phyloP scores from a whole-genome alignment of 169 alveolate species.

The Plasmodium inui region DNA sequence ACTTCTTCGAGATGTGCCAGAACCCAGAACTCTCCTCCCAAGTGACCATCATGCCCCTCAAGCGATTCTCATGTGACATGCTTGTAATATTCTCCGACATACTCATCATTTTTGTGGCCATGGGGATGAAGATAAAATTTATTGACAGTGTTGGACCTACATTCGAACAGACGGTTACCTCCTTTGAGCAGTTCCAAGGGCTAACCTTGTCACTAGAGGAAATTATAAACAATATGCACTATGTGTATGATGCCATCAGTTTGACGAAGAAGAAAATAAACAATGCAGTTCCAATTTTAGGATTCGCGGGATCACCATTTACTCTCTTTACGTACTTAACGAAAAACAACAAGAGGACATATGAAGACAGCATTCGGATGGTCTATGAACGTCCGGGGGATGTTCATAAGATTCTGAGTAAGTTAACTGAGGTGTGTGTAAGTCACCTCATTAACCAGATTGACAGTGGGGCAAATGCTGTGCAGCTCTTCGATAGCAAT shows the following conservation, averaged over 20 bases:
- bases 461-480: constrained; percentile 86
- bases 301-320: constrained; percentile 90
- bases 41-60: constrained; percentile 87
- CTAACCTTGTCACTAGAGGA: constrained; percentile 69
- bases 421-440: constrained; percentile 76
- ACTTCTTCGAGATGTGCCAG: constrained; percentile 86
- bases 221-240: constrained; percentile 77
- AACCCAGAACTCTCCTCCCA: constrained; percentile 88
- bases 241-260: constrained; percentile 84
- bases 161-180: constrained; percentile 56
- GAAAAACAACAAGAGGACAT: constrained; percentile 83
- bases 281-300: constrained; percentile 85
- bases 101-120: constrained; percentile 85
- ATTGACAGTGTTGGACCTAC: constrained; percentile 77
- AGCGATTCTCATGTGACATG: constrained; percentile 83
- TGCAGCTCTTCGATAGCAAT: constrained; percentile 82
- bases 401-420: constrained; percentile 76
- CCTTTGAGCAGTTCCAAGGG: constrained; percentile 40
- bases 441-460: constrained; percentile 82
- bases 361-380: constrained; percentile 78
- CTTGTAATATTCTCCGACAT: constrained; percentile 89
- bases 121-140: constrained; percentile 16
- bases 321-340: constrained; percentile 86
- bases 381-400: constrained; percentile 81
- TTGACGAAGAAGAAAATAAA: constrained; percentile 78